Conservation (phyloP, 352 stramenopile species). For the Salisapilia sapeloensis region DNA sequence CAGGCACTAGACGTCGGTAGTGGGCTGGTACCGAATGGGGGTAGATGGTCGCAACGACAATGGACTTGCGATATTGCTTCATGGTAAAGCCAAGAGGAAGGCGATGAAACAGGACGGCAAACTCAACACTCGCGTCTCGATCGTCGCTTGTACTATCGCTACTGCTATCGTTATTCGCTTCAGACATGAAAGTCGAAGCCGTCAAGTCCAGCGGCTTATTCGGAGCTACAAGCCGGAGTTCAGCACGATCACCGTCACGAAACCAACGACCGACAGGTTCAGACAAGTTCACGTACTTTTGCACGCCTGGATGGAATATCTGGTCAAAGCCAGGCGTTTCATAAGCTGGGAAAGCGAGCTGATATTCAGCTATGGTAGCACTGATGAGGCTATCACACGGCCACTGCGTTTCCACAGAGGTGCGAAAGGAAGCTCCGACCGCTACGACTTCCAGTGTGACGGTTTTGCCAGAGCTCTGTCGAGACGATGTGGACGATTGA, state of each 20-base stretch:
- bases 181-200: neutral
- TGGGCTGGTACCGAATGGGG: slow-evolving; percentile 55
- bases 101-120: slow-evolving; percentile 69
- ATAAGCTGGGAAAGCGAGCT: slow-evolving; percentile 23
- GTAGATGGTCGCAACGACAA: slow-evolving; percentile 74
- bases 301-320: slow-evolving; percentile 43
- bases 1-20: slow-evolving; percentile 47
- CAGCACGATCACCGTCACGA: slow-evolving; percentile 22
- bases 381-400: slow-evolving; percentile 52
- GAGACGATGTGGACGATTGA: no score
- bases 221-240: slow-evolving; percentile 44
- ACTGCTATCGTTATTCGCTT: slow-evolving; percentile 9
- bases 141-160: slow-evolving; percentile 8
- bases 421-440: slow-evolving; percentile 34
- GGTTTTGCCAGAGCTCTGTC: no score
- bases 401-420: slow-evolving; percentile 33
- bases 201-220: slow-evolving; percentile 6
- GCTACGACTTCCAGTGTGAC: slow-evolving; percentile 27
- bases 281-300: slow-evolving; percentile 26
- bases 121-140: slow-evolving; percentile 22
- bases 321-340: slow-evolving; percentile 64
- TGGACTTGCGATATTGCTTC: slow-evolving; percentile 56
- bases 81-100: slow-evolving; percentile 76
- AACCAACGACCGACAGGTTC: slow-evolving; percentile 36
- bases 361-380: slow-evolving; percentile 45